Conservation (phyloP, 805 yeast genomes). For the Starmerella cellae region DNA sequence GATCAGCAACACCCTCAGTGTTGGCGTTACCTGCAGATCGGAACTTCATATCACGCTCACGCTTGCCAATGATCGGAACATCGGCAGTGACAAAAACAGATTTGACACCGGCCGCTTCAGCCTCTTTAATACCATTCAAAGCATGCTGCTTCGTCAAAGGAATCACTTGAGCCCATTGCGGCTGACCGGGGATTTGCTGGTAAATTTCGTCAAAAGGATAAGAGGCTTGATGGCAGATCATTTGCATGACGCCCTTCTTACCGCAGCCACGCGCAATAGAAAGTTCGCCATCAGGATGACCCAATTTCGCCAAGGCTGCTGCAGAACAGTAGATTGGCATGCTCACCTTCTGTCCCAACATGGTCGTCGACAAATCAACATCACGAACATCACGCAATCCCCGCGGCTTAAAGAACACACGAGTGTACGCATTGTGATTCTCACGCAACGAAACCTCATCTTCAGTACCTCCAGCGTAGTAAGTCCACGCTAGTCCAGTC, state of each 20-base stretch:
- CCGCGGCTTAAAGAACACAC: constrained; percentile 76
- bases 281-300: constrained; percentile 86
- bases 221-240: constrained; percentile 86
- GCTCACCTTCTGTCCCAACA: constrained; percentile 56
- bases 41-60: constrained; percentile 61
- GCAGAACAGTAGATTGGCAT: constrained; percentile 86
- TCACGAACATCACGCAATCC: constrained; percentile 66
- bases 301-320: constrained; percentile 80
- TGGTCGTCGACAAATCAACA: constrained; percentile 53
- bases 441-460: constrained; percentile 84
- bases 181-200: constrained; percentile 57
- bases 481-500: constrained; percentile 77
- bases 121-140: constrained; percentile 46
- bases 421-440: constrained; percentile 76
- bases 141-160: constrained; percentile 60
- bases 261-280: constrained; percentile 77
- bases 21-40: constrained; percentile 30
- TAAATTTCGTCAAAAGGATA: constrained; percentile 77
- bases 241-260: constrained; percentile 58
- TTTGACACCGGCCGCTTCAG: constrained; percentile 54
- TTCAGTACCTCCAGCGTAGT: constrained; percentile 85
- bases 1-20: constrained; percentile 76
- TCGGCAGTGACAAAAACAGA: constrained; percentile 73
- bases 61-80: constrained; percentile 78
- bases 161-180: constrained; percentile 82